Evolutionary conservation across 192 early-diverging fungal genomes (phyloP).

Genomic region (Coemansia umbellata): DNA sequence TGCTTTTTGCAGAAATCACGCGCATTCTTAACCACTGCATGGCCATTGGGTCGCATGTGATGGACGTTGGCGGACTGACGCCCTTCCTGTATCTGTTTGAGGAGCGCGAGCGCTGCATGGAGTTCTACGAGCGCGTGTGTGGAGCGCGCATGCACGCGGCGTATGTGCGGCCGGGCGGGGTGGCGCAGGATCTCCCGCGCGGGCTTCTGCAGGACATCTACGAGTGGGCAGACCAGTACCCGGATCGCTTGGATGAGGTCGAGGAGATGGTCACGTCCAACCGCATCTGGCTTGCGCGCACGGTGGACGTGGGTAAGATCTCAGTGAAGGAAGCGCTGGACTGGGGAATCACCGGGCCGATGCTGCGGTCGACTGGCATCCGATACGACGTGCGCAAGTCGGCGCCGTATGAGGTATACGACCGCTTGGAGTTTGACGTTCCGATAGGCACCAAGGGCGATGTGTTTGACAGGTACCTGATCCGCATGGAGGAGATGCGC

Average conservation of each 20-base stretch:
- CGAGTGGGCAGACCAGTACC: constrained; percentile 89
- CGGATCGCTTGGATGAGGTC: constrained; percentile 85
- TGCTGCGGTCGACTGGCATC: constrained; percentile 91
- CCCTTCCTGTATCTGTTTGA: constrained; percentile 99
- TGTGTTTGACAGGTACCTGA: constrained; percentile 93
- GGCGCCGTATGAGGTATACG: constrained; percentile 94
- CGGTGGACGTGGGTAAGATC: constrained; percentile 82
- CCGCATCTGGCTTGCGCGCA: constrained; percentile 93
- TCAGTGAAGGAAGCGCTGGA: constrained; percentile 85
- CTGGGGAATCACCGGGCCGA: constrained; percentile 90
- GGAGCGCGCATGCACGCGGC: constrained; percentile 98
- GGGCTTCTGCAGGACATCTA: constrained; percentile 95
- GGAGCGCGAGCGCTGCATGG: constrained; percentile 98
- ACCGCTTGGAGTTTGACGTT: constrained; percentile 92
- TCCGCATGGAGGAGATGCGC: constrained; percentile 99
- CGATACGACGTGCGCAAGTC: constrained; percentile 94
- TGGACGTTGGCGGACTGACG: constrained; percentile 97
- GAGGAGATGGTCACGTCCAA: constrained; percentile 91
- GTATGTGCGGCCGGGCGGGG: constrained; percentile 95
- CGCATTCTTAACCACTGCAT: constrained; percentile 98
- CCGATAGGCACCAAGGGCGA: constrained; percentile 94
- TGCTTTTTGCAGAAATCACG: constrained; percentile 96
- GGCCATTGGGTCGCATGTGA: constrained; percentile 92
- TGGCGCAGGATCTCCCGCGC: constrained; percentile 86
- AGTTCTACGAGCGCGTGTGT: constrained; percentile 98